Conservation (phyloP, 495 filamentous ascomycete species). For the Jackrogersella multiformis region DNA sequence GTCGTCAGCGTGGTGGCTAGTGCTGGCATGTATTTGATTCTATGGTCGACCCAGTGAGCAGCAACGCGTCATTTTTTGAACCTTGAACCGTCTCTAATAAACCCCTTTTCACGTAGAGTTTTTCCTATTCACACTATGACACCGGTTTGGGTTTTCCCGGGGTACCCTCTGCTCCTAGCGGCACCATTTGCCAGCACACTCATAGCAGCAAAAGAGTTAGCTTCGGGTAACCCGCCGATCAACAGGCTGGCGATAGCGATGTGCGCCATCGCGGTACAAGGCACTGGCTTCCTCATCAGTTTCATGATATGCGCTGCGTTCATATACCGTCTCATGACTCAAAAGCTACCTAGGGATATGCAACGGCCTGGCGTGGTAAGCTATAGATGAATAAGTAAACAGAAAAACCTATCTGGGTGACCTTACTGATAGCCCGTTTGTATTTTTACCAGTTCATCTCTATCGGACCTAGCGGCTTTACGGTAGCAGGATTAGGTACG, state of each 20-base stretch:
- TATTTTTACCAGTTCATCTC: slow-evolving; percentile 67
- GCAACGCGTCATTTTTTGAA: neutral
- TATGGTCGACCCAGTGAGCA: slow-evolving; percentile 68
- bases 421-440: slow-evolving; percentile 10
- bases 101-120: slow-evolving; percentile 48
- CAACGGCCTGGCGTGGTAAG: slow-evolving; percentile 76
- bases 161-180: slow-evolving; percentile 83
- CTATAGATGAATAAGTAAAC: neutral
- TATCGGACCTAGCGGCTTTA: slow-evolving; percentile 83
- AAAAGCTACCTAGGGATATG: slow-evolving; percentile 81
- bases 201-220: slow-evolving; percentile 54
- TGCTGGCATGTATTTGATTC: slow-evolving; percentile 74
- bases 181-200: slow-evolving; percentile 79
- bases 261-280: slow-evolving; percentile 77
- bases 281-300: slow-evolving; percentile 84
- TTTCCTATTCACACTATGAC: slow-evolving; percentile 91
- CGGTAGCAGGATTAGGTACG: slow-evolving; percentile 69
- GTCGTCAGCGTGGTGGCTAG: slow-evolving; percentile 69
- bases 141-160: slow-evolving; percentile 91
- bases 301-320: slow-evolving; percentile 89
- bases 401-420: neutral
- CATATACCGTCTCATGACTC: slow-evolving; percentile 89
- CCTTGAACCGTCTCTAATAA: neutral
- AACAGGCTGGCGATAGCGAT: slow-evolving; percentile 71
- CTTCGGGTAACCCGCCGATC: slow-evolving; percentile 50